A percentile compares a stretch with the other conserved stretches of the same genome.
phyloP scores from a whole-genome alignment of 345 rosid genomes.

The Orychophragmus violaceus region DNA sequence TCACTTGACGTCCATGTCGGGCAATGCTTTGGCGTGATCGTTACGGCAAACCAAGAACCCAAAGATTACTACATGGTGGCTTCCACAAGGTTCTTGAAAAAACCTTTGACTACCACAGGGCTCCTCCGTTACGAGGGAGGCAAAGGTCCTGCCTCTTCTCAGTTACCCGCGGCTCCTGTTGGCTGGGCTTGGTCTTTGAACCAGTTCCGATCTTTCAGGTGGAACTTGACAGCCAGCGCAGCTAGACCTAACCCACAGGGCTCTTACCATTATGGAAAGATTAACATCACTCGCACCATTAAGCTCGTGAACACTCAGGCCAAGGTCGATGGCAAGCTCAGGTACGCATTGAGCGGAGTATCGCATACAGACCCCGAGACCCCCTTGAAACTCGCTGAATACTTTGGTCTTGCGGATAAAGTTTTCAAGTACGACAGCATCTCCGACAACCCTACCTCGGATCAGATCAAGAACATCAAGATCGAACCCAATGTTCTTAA shows the following conservation, averaged over 20 bases:
- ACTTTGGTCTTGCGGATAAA: slow-evolving; percentile 37
- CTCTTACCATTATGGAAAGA: slow-evolving; percentile 61
- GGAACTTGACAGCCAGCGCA: slow-evolving; percentile 74
- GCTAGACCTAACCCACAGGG: slow-evolving; percentile 87
- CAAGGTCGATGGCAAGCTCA: slow-evolving; percentile 42
- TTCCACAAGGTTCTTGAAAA: slow-evolving; percentile 49
- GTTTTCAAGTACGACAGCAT: slow-evolving; percentile 53
- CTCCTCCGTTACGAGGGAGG: slow-evolving; percentile 42
- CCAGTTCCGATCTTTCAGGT: slow-evolving; percentile 65
- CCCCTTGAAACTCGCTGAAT: slow-evolving; percentile 63
- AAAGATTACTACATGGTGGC: slow-evolving; percentile 59
- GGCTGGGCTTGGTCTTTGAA: slow-evolving; percentile 76
- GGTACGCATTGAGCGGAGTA: slow-evolving; percentile 51
- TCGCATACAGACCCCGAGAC: slow-evolving; percentile 49
- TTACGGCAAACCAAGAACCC: slow-evolving; percentile 47
- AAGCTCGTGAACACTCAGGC: slow-evolving; percentile 43
- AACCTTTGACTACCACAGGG: slow-evolving; percentile 22
- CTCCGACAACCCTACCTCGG: slow-evolving; percentile 34
- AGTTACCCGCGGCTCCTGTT: slow-evolving; percentile 43
- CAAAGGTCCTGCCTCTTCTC: slow-evolving; percentile 39
- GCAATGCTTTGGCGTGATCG: slow-evolving; percentile 42
- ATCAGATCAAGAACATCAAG: slow-evolving; percentile 12
- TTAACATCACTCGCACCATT: slow-evolving; percentile 61
- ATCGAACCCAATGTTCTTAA: slow-evolving; percentile 46
- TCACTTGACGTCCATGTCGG: slow-evolving; percentile 65